Conservation (phyloP, 139 green algal species). For the Chlorella sp. region DNA sequence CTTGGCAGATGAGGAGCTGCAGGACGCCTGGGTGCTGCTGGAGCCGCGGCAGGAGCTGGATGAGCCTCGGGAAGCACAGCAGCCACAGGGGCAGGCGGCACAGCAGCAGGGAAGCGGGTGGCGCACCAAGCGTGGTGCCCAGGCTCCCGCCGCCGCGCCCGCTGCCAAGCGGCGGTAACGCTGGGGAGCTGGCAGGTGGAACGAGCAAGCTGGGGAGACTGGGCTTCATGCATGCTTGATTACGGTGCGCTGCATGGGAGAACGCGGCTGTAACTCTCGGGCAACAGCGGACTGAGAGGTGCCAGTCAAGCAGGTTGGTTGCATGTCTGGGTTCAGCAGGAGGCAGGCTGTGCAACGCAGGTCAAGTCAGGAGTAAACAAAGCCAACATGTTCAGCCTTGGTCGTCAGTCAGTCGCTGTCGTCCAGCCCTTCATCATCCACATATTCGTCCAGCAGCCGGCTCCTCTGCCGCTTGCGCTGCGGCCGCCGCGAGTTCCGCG, state of each 20-base stretch:
- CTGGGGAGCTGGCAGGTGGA: no score
- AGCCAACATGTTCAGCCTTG: no score
- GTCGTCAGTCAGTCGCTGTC: no score
- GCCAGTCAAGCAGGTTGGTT: no score
- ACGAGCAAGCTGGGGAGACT: background rate
- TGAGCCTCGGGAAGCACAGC: background rate
- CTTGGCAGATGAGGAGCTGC: conserved; percentile 6
- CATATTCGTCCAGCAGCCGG: conserved; percentile 31
- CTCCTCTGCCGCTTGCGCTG: conserved; percentile 32
- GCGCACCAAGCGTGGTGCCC: conserved; percentile 14
- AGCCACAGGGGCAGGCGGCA: background rate
- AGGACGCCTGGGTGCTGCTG: conserved; percentile 53
- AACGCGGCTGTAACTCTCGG: no score
- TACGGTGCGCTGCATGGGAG: no score
- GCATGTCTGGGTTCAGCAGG: no score
- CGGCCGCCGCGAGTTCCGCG: background rate
- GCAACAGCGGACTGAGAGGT: no score
- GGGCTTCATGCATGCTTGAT: no score
- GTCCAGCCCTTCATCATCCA: background rate
- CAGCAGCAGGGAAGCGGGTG: background rate
- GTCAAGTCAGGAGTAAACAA: no score
- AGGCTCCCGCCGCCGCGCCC: no score
- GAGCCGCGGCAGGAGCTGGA: conserved; percentile 13
- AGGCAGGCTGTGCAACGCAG: no score
- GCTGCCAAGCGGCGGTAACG: conserved; percentile 10